Conservation (phyloP, 352 stramenopile species). For the Phytophthora multivora region DNA sequence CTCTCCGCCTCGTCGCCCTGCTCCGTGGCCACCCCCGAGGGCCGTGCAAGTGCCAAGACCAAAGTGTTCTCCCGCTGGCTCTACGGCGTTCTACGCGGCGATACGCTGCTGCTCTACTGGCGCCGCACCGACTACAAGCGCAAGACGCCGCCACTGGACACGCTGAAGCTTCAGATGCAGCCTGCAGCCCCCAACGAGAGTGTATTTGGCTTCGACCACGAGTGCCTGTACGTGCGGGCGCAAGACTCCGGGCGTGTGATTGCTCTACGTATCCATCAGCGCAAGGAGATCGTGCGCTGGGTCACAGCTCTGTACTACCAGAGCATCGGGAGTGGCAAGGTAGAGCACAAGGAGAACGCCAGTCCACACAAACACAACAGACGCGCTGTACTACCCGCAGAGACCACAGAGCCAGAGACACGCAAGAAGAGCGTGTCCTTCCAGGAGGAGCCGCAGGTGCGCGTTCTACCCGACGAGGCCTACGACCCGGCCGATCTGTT, state of each 20-base stretch:
- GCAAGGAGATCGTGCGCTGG: slow-evolving; percentile 68
- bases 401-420: slow-evolving; percentile 1
- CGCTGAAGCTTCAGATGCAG: slow-evolving; percentile 48
- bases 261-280: slow-evolving; percentile 59
- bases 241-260: slow-evolving; percentile 46
- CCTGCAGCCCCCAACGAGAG: slow-evolving; percentile 48
- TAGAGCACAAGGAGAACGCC: slow-evolving; percentile 1
- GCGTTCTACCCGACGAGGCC: slow-evolving; percentile 47
- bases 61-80: slow-evolving; percentile 64
- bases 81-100: slow-evolving; percentile 52
- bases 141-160: slow-evolving; percentile 46
- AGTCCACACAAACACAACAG: slow-evolving; percentile 13
- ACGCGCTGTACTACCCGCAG: slow-evolving; percentile 8
- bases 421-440: slow-evolving; percentile 63
- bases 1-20: slow-evolving; percentile 28
- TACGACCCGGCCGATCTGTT: slow-evolving; percentile 60
- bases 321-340: slow-evolving; percentile 34
- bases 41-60: slow-evolving; percentile 33
- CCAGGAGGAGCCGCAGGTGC: slow-evolving; percentile 52
- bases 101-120: slow-evolving; percentile 57
- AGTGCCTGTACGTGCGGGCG: slow-evolving; percentile 60
- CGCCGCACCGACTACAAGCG: slow-evolving; percentile 65
- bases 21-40: slow-evolving; percentile 29
- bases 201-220: slow-evolving; percentile 64
- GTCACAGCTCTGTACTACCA: slow-evolving; percentile 70